These are phyloP conservation scores for Hypericum perforatum DNA, from an alignment of 345 rosid genomes.

Conservation along the genomic window DNA sequence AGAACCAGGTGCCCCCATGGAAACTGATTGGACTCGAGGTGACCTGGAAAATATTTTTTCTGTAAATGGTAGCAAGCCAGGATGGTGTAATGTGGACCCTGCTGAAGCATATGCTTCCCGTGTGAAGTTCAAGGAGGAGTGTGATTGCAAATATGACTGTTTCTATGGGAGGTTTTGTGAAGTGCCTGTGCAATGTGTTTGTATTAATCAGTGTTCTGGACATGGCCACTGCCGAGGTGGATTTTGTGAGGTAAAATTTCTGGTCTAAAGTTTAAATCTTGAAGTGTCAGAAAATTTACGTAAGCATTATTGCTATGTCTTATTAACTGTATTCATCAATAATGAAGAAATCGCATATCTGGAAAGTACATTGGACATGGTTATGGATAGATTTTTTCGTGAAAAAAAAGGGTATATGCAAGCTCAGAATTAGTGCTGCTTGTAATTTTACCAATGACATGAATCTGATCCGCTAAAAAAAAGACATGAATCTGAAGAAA, in stretches of 20 bases:
- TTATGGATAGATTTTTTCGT: no score
- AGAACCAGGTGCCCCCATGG: slow-evolving; percentile 50
- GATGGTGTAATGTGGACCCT: slow-evolving; percentile 98
- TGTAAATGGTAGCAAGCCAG: slow-evolving; percentile 62
- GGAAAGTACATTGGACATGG: no score
- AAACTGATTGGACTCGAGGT: slow-evolving; percentile 68
- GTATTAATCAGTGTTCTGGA: slow-evolving; percentile 88
- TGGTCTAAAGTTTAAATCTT: neutral
- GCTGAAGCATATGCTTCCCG: slow-evolving; percentile 53
- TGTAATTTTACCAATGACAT: no score
- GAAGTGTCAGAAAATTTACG: no score
- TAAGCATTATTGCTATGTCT: no score
- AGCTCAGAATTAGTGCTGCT: no score
- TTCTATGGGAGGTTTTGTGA: slow-evolving; percentile 81
- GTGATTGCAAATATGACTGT: slow-evolving; percentile 93
- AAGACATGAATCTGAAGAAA: no score
- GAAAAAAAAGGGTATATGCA: no score
- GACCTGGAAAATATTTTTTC: slow-evolving; percentile 69
- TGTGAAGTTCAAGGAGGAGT: slow-evolving; percentile 63
- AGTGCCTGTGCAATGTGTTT: slow-evolving; percentile 61
- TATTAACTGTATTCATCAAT: no score
- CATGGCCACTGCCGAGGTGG: slow-evolving; percentile 90
- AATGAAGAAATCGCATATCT: no score
- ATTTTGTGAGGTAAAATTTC: slow-evolving; percentile 65
- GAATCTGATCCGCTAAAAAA: no score